Percentiles rank a stretch among this genome's conserved stretches.
Evolutionary conservation across 1,284 basidiomycete species (phyloP).

Genomic region (Trichosporon ovoides): DNA sequence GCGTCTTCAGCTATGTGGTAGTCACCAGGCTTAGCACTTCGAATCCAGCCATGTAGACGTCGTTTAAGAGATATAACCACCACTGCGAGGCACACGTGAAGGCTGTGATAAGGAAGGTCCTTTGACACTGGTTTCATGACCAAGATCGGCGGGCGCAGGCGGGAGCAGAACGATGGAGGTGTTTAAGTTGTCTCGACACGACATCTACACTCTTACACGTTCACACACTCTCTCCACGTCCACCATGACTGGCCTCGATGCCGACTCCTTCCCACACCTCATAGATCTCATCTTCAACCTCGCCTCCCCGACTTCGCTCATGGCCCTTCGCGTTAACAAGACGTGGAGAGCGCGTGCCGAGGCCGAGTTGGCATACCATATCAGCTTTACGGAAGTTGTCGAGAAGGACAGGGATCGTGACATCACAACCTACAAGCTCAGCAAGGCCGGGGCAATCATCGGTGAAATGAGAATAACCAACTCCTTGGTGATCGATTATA

Average conservation of each 20-base stretch:
- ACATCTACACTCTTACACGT: too few relatives aligned
- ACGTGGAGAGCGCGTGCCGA: neutral
- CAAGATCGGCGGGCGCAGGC: too few relatives aligned
- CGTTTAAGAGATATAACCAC: too few relatives aligned
- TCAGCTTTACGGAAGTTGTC: neutral
- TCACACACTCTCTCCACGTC: neutral
- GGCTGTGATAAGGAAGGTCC: too few relatives aligned
- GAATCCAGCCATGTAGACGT: too few relatives aligned
- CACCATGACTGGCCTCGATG: neutral
- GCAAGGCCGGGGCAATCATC: neutral
- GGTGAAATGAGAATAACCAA: neutral
- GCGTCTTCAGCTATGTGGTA: too few relatives aligned
- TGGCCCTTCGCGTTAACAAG: slow-evolving; percentile 4
- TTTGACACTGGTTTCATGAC: too few relatives aligned
- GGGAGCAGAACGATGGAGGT: too few relatives aligned
- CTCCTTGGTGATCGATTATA: neutral
- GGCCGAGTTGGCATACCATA: neutral
- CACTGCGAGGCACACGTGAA: too few relatives aligned
- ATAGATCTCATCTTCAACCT: slow-evolving; percentile 7
- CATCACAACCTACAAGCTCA: neutral
- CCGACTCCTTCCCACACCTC: slow-evolving; percentile 12
- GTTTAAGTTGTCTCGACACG: too few relatives aligned
- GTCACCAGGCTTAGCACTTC: too few relatives aligned
- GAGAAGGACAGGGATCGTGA: too few relatives aligned
- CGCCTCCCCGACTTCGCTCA: neutral